Percentiles rank a stretch among this genome's conserved stretches.
Conservation (phyloP, 2,329 filamentous ascomycete genomes). For the Pseudogymnoascus sp. region DNA sequence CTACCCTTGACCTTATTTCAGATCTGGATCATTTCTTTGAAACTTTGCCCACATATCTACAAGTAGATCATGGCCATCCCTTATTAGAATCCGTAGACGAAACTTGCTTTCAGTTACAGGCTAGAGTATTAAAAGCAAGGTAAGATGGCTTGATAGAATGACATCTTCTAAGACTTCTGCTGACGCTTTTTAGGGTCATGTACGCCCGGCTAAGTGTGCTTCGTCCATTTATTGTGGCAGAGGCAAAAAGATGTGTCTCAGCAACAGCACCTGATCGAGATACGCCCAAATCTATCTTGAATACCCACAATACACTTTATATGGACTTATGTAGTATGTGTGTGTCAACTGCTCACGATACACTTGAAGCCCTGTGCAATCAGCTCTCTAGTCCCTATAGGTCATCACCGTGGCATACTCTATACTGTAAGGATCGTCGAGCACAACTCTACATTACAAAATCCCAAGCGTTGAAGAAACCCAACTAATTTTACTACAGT, state of each 20-base stretch:
- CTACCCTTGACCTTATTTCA: constrained; percentile 15
- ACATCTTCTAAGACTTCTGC: background rate
- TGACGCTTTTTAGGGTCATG: background rate
- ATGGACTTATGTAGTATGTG: constrained; percentile 15
- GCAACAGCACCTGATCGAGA: background rate
- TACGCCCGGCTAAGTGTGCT: background rate
- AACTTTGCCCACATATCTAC: constrained; percentile 13
- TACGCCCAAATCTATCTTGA: background rate
- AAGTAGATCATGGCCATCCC: background rate
- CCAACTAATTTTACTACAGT: constrained; percentile 8
- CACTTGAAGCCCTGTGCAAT: constrained; percentile 12
- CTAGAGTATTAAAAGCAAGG: background rate
- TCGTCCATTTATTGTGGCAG: background rate
- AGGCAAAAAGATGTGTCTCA: background rate
- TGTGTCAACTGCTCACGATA: constrained; percentile 14
- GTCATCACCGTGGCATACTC: constrained; percentile 18
- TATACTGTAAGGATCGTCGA: constrained; percentile 17
- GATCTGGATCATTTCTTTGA: constrained; percentile 15
- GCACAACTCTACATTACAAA: background rate
- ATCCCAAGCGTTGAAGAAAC: background rate
- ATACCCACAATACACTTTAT: background rate
- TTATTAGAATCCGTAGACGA: background rate
- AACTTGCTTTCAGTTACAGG: background rate
- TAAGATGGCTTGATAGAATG: background rate
- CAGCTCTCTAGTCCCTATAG: constrained; percentile 12